Evolutionary conservation across 2,329 filamentous ascomycete genomes (phyloP).

Genomic region (Coniochaeta sp.): DNA sequence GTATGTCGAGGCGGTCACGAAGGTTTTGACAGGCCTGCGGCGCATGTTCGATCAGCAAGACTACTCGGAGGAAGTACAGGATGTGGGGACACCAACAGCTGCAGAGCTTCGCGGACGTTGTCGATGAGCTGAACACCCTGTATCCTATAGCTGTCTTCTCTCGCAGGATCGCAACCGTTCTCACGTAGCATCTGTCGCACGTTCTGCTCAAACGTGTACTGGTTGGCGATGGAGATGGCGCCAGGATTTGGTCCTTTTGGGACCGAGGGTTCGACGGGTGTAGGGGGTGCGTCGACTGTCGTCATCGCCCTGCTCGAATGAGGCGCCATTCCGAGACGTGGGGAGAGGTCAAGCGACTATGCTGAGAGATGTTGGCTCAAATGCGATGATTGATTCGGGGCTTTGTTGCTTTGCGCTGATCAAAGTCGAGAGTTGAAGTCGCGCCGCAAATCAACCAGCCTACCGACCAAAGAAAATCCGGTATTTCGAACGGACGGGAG

Average conservation of each 20-base stretch:
- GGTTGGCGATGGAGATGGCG: slow-evolving; percentile 43
- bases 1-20: slow-evolving; percentile 83
- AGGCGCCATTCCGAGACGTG: not conserved
- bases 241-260: slow-evolving; percentile 21
- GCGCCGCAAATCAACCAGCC: not conserved
- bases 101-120: slow-evolving; percentile 68
- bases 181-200: slow-evolving; percentile 66
- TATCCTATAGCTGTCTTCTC: slow-evolving; percentile 73
- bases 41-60: slow-evolving; percentile 4
- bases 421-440: not conserved
- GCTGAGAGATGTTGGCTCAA: not conserved
- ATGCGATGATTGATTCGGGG: not conserved
- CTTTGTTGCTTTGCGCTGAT: not conserved
- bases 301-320: not conserved
- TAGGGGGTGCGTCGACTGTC: not conserved
- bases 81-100: slow-evolving; percentile 52
- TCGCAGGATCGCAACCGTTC: slow-evolving; percentile 64
- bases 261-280: not conserved
- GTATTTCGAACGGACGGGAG: not conserved
- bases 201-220: slow-evolving; percentile 77
- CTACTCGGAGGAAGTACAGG: not conserved
- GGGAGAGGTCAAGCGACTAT: not conserved
- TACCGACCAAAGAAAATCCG: not conserved
- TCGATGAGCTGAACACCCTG: slow-evolving; percentile 89
- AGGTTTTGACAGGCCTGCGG: slow-evolving; percentile 76